phyloP scores from a whole-genome alignment of 2,329 filamentous ascomycete genomes.

The Didymella exigua region DNA sequence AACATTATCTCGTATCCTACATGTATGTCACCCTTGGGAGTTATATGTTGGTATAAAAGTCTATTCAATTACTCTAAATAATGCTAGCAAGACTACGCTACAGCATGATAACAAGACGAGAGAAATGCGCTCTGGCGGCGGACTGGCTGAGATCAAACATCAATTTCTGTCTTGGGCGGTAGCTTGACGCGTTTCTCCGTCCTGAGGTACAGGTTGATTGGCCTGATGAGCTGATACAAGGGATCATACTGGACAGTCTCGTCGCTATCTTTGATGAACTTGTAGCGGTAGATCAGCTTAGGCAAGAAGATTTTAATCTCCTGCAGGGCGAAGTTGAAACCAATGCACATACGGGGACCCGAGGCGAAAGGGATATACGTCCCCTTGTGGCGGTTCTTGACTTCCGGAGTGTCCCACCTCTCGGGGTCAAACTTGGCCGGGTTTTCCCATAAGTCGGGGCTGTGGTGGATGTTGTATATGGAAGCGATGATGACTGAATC shows the following conservation, averaged over 20 bases:
- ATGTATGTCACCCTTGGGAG: too few species aligned
- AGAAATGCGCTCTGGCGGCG: not conserved
- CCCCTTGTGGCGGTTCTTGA: conserved; percentile 44
- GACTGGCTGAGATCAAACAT: not conserved
- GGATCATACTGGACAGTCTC: conserved; percentile 64
- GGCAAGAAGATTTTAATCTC: conserved; percentile 65
- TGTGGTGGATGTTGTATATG: conserved; percentile 55
- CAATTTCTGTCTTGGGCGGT: conserved; percentile 44
- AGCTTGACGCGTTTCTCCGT: conserved; percentile 58
- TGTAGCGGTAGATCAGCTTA: conserved; percentile 65
- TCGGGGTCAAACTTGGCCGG: conserved; percentile 64
- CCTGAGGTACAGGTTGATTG: conserved; percentile 60
- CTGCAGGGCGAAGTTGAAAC: conserved; percentile 68
- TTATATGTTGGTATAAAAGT: too few species aligned
- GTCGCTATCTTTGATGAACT: conserved; percentile 59
- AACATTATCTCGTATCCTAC: too few species aligned
- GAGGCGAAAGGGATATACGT: conserved; percentile 65
- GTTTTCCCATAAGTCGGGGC: conserved; percentile 63
- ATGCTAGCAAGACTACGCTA: too few species aligned
- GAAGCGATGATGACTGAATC: conserved; percentile 61
- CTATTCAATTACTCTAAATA: too few species aligned
- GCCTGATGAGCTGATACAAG: conserved; percentile 63
- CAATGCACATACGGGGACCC: conserved; percentile 65
- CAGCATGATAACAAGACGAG: not conserved
- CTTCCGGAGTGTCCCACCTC: conserved; percentile 19